phyloP scores from a whole-genome alignment of 2,329 filamentous ascomycete genomes.

The Cladosporium sp. region DNA sequence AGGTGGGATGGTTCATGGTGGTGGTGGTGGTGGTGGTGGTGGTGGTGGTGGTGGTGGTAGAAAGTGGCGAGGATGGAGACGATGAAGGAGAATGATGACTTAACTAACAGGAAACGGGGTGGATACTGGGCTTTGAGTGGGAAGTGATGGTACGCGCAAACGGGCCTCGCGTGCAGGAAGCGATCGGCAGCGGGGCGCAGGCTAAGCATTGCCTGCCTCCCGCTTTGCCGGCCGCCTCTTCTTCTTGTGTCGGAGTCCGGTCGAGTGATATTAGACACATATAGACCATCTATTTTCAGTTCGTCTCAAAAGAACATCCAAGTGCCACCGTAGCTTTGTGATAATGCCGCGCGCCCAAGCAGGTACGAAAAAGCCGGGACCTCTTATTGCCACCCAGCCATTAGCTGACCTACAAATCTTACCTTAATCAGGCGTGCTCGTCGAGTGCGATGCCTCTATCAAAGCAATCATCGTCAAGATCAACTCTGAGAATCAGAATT shows the following conservation, averaged over 20 bases:
- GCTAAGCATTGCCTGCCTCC: not conserved
- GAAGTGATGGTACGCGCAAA: too few relatives aligned
- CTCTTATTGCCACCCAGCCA: not conserved
- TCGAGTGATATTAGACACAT: too few relatives aligned
- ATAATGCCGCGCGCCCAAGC: slow-evolving; percentile 9
- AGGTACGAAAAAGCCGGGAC: slow-evolving; percentile 5
- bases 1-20: too few relatives aligned
- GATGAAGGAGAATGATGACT: not conserved
- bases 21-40: not conserved
- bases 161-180: too few relatives aligned
- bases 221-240: not conserved
- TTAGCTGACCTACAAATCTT: not conserved
- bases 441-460: slow-evolving; percentile 81
- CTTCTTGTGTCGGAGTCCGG: too few relatives aligned
- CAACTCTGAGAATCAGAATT: slow-evolving; percentile 60
- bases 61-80: not conserved
- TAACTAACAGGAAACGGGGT: not conserved
- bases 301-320: not conserved
- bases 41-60: not conserved
- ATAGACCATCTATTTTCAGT: too few relatives aligned
- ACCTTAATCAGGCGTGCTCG: slow-evolving; percentile 55
- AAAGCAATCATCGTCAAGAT: slow-evolving; percentile 79
- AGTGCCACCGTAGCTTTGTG: not conserved
- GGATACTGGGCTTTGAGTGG: too few relatives aligned
- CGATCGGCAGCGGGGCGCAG: not conserved